Evolutionary conservation across 139 green algal genomes (phyloP).

Genomic region (Closterium sp.): DNA sequence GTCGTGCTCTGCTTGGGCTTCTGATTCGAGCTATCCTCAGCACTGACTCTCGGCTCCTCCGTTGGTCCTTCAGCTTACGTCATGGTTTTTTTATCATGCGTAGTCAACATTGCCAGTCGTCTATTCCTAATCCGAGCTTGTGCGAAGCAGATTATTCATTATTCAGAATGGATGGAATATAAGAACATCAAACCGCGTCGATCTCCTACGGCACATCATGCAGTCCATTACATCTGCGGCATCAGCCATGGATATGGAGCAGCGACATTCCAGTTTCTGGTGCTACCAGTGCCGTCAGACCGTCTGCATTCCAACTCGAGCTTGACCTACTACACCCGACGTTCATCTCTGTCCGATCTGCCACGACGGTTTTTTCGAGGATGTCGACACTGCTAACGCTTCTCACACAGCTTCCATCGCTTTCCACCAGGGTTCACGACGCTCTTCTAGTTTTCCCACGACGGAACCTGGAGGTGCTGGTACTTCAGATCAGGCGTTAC

Average conservation of each 20-base stretch:
- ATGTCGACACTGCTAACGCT: neutral
- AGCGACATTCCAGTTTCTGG: neutral
- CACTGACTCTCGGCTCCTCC: no score
- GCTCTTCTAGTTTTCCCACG: neutral
- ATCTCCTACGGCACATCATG: no score
- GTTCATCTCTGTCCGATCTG: neutral
- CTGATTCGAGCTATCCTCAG: no score
- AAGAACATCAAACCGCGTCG: no score
- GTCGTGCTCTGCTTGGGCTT: no score
- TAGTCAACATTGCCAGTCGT: no score
- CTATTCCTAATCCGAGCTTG: no score
- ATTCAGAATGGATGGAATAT: no score
- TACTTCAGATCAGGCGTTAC: neutral
- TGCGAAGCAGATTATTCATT: no score
- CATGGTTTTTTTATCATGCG: no score
- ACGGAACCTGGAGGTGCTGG: neutral
- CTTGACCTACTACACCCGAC: neutral
- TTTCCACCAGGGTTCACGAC: neutral
- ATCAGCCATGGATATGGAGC: neutral
- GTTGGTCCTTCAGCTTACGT: no score
- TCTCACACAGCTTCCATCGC: neutral
- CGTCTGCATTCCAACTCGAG: neutral
- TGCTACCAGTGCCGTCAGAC: neutral
- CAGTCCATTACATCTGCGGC: no score
- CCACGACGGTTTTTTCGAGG: neutral